Base-by-base conservation (phyloP, 2,329 filamentous ascomycete genomes). In the Hypoxylon rubiginosum region DNA sequence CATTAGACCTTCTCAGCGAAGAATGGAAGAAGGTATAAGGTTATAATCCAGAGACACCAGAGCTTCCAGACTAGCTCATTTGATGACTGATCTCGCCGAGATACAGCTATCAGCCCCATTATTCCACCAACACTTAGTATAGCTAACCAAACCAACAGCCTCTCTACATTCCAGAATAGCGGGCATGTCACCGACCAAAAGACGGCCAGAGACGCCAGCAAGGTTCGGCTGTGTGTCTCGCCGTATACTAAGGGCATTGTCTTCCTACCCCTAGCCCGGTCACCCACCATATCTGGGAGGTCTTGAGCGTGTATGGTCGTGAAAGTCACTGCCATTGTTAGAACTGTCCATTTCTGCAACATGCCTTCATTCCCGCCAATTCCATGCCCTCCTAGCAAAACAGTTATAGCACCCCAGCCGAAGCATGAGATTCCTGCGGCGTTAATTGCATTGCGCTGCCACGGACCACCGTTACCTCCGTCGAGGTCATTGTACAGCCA, bases 401-500 rank as follows among this genome's bases (percentile, higher is more conserved):
- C 65, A 10, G 56, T 58, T 2, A 74, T 48, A 4, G 74, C 69
- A 1, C 75, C 75, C 61, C 74, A 74, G 53, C 73, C 71, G 62
- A 76, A 78, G 49, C 72, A 73, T 61, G 73, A 70, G 6, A 76
- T 62, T 0, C 73, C 75, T 4, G 57, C 71, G 3, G 72, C 75
- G 54, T 76, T 77, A 36, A 77, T 65, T 3, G 58, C 49, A 50
- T 76, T 77, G 2, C 76, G 72, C 50, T 73, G 64, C 19, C 65
- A 59, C n/a, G n/a, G n/a, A 6, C 64, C 66, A 41, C 72, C 60
- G 24, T 50, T 68, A 32, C 69, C 70, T 21, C 73, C 75, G 17
- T 74, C 72, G 1, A 77, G 70, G 28, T 77, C 74, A 51, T 78
- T 77, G 61, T 78, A 78, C 64, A 75, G 62, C 74, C 74, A 77